These are phyloP conservation scores for Ustulina deusta DNA, from an alignment of 2,329 filamentous ascomycete genomes.

Conservation along the genomic window DNA sequence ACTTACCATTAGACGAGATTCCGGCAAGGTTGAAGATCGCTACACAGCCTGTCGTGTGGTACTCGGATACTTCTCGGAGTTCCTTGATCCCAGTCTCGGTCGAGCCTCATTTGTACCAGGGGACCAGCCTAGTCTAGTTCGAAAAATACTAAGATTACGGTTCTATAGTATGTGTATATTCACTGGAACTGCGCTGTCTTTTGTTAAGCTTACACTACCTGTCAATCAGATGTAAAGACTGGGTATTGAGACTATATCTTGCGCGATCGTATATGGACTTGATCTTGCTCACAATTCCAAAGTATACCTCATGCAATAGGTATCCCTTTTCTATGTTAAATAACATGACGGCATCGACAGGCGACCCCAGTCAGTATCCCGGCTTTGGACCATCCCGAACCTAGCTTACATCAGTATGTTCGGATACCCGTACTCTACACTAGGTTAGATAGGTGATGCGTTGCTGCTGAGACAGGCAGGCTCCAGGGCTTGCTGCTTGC, in stretches of 20 bases:
- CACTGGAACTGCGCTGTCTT: too few relatives aligned
- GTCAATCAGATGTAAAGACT: background rate
- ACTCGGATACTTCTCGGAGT: conserved; percentile 27
- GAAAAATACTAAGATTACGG: background rate
- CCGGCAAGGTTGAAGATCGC: conserved; percentile 42
- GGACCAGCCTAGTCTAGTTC: background rate
- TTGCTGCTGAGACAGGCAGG: background rate
- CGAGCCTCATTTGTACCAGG: background rate
- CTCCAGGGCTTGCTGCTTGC: background rate
- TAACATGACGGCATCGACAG: conserved; percentile 9
- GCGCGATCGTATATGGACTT: background rate
- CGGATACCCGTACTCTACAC: background rate
- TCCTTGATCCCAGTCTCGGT: conserved; percentile 21
- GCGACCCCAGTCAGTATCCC: background rate
- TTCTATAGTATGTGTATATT: too few relatives aligned
- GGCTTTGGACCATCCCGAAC: conserved; percentile 3
- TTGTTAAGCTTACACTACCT: background rate
- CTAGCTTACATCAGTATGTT: background rate
- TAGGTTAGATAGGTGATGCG: background rate
- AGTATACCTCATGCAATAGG: background rate
- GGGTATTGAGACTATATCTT: background rate
- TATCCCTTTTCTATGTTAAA: background rate
- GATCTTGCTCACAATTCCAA: background rate
- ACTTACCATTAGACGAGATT: conserved; percentile 42
- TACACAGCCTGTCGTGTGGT: conserved; percentile 38